These are phyloP conservation scores for Macrolepiota fuliginosa DNA, from an alignment of 768 basidiomycete species.

Conservation along the genomic window DNA sequence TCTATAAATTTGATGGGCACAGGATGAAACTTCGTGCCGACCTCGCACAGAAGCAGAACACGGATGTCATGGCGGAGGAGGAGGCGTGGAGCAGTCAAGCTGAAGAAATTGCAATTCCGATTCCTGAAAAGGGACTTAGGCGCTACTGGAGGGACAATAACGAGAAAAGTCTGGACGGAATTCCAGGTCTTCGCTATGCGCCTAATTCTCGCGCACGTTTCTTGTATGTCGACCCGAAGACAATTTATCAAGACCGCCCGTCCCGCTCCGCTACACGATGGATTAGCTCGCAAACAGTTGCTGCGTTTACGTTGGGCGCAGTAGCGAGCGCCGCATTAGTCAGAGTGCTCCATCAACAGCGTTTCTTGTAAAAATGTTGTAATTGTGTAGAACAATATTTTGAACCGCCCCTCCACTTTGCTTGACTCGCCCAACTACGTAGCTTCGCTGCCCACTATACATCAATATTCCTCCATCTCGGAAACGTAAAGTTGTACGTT, in stretches of 20 bases:
- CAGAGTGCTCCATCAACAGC: background rate
- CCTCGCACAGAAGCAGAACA: slow-evolving; percentile 32
- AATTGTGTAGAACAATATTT: too few species aligned
- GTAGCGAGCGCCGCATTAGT: background rate
- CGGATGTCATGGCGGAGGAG: slow-evolving; percentile 28
- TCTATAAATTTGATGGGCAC: slow-evolving; percentile 46
- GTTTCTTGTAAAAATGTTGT: background rate
- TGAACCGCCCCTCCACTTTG: too few species aligned
- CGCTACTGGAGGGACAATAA: slow-evolving; percentile 51
- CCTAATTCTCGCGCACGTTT: slow-evolving; percentile 7
- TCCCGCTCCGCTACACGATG: background rate
- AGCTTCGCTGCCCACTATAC: too few species aligned
- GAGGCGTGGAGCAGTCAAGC: background rate
- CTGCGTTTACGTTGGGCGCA: background rate
- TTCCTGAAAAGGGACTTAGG: slow-evolving; percentile 40
- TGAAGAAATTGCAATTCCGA: too few species aligned
- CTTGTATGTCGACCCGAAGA: slow-evolving; percentile 3
- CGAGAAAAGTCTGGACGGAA: slow-evolving; percentile 46
- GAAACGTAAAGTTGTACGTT: too few species aligned
- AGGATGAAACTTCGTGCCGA: slow-evolving; percentile 44
- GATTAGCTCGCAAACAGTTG: background rate
- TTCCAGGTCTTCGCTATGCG: slow-evolving; percentile 39
- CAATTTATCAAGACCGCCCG: background rate
- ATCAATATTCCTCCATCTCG: too few species aligned
- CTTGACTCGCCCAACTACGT: too few species aligned